phyloP scores from a whole-genome alignment of 345 rosid species.

The Salix brachista region DNA sequence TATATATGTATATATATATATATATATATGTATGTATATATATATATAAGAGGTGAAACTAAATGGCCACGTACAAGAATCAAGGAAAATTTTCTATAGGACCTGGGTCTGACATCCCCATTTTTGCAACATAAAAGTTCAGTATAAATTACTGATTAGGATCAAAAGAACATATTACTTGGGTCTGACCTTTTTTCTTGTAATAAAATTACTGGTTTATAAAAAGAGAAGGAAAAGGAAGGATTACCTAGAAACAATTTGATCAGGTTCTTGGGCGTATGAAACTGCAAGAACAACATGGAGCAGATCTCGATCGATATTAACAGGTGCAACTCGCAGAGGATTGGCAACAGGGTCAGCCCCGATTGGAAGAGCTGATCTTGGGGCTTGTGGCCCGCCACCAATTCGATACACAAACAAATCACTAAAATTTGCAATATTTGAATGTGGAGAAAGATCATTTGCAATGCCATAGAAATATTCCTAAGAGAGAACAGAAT shows the following conservation, averaged over 20 bases:
- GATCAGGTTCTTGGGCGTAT: constrained; percentile 70
- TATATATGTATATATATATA: not conserved
- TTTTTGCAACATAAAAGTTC: not conserved
- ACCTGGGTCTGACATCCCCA: not conserved
- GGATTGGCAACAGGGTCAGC: constrained; percentile 67
- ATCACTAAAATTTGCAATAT: constrained; percentile 57
- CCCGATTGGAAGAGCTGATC: constrained; percentile 76
- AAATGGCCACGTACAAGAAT: not conserved
- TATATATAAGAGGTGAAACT: not conserved
- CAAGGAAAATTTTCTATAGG: not conserved
- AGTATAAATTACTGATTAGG: too few relatives aligned
- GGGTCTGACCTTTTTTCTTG: not conserved
- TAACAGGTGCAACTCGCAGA: constrained; percentile 55
- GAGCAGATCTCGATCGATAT: constrained; percentile 51
- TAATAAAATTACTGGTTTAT: too few relatives aligned
- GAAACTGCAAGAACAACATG: constrained; percentile 87
- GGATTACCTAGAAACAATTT: constrained; percentile 61
- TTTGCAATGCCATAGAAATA: constrained; percentile 75
- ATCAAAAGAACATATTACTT: too few relatives aligned
- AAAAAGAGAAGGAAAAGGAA: not conserved
- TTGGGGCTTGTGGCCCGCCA: constrained; percentile 86
- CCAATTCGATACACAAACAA: constrained; percentile 71
- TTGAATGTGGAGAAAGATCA: constrained; percentile 78
- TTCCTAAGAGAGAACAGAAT: constrained; percentile 45
- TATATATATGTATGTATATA: not conserved